Evolutionary conservation across 2,329 filamentous ascomycete species (phyloP), one percentile per base, ranked within the genome.

Genomic region (Chaetomiaceae sp.): DNA sequence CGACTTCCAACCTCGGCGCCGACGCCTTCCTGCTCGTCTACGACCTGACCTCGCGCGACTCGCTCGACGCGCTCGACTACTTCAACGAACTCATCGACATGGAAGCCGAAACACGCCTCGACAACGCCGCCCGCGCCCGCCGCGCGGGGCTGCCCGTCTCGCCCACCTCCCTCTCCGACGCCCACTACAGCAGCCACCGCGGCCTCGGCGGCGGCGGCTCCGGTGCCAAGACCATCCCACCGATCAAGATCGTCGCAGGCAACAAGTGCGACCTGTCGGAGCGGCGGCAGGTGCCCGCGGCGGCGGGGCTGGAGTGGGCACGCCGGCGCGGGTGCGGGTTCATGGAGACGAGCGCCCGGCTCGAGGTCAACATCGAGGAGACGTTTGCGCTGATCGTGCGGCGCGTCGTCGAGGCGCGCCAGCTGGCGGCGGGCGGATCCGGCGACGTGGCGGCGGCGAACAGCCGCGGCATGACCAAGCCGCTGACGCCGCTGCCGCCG

Each of bases 321-420:
- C 72, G 85, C 50, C 72, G 71, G 49, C 73, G 78, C 45, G 81
- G 81, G 35, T 91, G 86, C 66, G 87, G 86, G 32, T 93, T 93
- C 68, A 93, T 93, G 87, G 87, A 93, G 76, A 93, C 87, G 52
- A 88, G 84, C 59, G 87, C 87, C 4, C 72, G 86, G 45, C 79
- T 89, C 58, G 86, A 88, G 71, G 87, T 93, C 54, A 93, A 93
- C 63, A 88, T 93, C 52, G 87, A 93, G 65, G 87, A 93, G 75
- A 91, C 86, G 0, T 93, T 93, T 72, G 86, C 84, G 29, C 73
- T 83, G 32, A 78, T 83, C 49, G 75, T 83, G 35, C 71, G 78
- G 20, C 71, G 79, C 42, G 80, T 84, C 41, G 72, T 78, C 38
- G 79, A 83, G 68, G 69, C 69, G n/a, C 64, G 78, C 17, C 64